Base-by-base conservation (phyloP, 345 rosid species). In the Aquilaria malaccensis region DNA sequence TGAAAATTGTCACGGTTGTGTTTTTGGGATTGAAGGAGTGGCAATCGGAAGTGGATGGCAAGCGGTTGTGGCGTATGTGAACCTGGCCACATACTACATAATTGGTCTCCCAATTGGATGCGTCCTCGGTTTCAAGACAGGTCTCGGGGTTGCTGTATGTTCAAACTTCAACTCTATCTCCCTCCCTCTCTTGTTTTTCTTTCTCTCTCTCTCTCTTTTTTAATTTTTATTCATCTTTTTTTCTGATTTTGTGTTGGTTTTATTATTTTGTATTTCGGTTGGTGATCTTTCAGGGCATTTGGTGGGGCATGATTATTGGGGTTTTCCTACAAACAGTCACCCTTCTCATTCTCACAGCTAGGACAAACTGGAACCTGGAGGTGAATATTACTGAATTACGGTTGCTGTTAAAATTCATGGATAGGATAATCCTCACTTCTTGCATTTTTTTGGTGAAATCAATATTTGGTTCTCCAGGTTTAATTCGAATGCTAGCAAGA, bases 11-110 rank as follows among this genome's bases (percentile, higher is more conserved):
- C 6, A 4, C 11, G 10, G 2, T 0, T 33, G 6, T 58, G 9
- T 29, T 29, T 45, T 37, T 45, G 56, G 64, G 37, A 50, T 33
- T 33, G 30, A 72, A 81, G 97, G 98, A 13, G 98, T 92, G 64
- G 98, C 98, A 12, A 87, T 92, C 67, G 98, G 98, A 31, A 85
- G 96, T 60, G 96, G 98, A n/a, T 86, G 98, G 98, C 96, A 92
- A 81, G 85, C 87, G 22, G 74, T 85, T 33, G 98, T 92, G 68
- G 98, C 98, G 13, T 92, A 85, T 64, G 81, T 92, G 32, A 92
- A 88, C 70, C 61, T 91, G 48, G 74, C 87, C 13, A 77, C 88
- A 12, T 91, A 86, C 73, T 91, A 91, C 63, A 50, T 85, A 10
- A 83, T 91, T 61, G 98, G 98, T 65, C 98, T 88, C 54, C 96